Conservation (phyloP, 352 stramenopile genomes). For the Pythium phragmiticola region DNA sequence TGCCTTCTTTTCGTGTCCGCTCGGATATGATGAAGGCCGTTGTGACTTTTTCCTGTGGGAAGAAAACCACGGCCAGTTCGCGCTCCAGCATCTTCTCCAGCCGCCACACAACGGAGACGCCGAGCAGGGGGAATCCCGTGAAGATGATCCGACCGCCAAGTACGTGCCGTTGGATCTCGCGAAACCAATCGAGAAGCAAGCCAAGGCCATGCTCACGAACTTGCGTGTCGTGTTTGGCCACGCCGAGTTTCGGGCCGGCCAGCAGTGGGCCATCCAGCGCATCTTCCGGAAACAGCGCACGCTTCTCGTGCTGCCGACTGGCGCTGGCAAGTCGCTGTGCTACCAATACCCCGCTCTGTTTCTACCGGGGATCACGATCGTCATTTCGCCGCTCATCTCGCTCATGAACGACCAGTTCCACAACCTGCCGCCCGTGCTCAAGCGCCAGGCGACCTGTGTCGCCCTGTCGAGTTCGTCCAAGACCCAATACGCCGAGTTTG, state of each 20-base stretch:
- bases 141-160: constrained; percentile 21
- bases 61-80: constrained; percentile 71
- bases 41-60: constrained; percentile 87
- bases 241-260: constrained; percentile 68
- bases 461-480: constrained; percentile 54
- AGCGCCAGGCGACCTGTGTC: constrained; percentile 56
- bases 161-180: constrained; percentile 58
- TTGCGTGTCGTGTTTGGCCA: constrained; percentile 86
- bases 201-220: constrained; percentile 61
- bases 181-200: constrained; percentile 39
- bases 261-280: constrained; percentile 83
- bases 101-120: not conserved
- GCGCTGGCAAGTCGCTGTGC: constrained; percentile 97
- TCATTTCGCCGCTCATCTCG: constrained; percentile 92
- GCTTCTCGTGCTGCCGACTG: constrained; percentile 96
- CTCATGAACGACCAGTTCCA: constrained; percentile 93
- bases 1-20: constrained; percentile 68
- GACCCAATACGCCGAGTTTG: constrained; percentile 59
- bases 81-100: constrained; percentile 49
- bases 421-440: constrained; percentile 68
- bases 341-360: constrained; percentile 94
- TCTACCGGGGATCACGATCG: constrained; percentile 86
- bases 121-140: constrained; percentile 3
- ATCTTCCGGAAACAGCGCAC: constrained; percentile 62
- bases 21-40: constrained; percentile 71